Base-by-base conservation (phyloP, 1,139 yeast species). In the Scheffersomyces lignicola region DNA sequence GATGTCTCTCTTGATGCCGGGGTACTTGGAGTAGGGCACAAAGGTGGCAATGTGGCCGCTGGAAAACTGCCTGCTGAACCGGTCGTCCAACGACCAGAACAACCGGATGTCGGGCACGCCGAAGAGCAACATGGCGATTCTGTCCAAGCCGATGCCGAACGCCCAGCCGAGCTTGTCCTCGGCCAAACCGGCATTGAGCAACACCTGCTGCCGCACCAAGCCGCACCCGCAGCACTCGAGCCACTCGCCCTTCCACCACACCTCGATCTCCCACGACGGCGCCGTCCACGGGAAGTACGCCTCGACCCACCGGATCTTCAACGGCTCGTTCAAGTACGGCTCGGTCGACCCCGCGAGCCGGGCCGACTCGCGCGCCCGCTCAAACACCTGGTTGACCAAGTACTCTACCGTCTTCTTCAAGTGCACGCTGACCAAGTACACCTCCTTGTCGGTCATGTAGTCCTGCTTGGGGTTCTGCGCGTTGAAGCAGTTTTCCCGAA, bases 181-280 rank as follows among this genome's bases (percentile, higher is more conserved):
- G 10, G 70, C 60, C 33, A 83, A 68, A 0, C 87, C 94, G 1
- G 97, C 76, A 45, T 83, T 84, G 23, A 77, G 64, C 32, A 89
- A 66, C 1, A 92, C 95, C 33, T 79, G 79, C 48, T 88, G 86
- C 49, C 79, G 80, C 3, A 89, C 96, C 32, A 92, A 73, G 17
- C 99, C 99, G 60, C 96, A 87, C 1, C 99, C 99, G 54, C 96
- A 88, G 58, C 96, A 82, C 63, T 92, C 99, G 28, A 92, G 70
- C 98, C 98, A 94, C 48, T 90, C 96, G 28, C 95, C 96, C 56
- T 90, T 87, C 97, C 97, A 94, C 94, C 95, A 90, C 5, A 92
- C 96, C 60, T 92, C 99, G 47, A 94, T 88, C 54, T 92, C 97
- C 92, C 96, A 92, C 22, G 96, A 87, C 5, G 99, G 99, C 1